Evolutionary conservation across 305 asterid genomes (phyloP).

Genomic region (Plantago coronopus): DNA sequence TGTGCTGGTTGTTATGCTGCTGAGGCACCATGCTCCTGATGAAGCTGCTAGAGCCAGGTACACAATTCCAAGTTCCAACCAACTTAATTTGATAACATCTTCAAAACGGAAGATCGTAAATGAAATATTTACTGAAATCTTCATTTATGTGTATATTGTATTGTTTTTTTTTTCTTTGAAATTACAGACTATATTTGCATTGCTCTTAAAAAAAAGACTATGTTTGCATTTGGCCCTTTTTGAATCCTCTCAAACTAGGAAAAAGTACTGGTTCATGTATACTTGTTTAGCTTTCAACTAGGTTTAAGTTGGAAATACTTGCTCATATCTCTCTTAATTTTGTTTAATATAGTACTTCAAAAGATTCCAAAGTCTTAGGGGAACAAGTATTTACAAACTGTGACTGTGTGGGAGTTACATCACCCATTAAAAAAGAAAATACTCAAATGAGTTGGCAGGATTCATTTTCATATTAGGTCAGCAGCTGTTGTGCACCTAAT

Average conservation of each 20-base stretch:
- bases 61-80: conserved; percentile 7
- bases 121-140: background rate
- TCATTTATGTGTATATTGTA: background rate
- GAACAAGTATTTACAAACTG: background rate
- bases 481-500: background rate
- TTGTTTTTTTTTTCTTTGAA: background rate
- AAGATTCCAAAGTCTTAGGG: background rate
- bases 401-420: background rate
- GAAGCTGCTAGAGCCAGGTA: conserved; percentile 99
- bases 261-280: background rate
- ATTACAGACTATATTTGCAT: background rate
- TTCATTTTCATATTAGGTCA: background rate
- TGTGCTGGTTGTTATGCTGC: conserved; percentile 56
- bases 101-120: background rate
- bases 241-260: background rate
- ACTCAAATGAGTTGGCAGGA: background rate
- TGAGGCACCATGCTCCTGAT: conserved; percentile 99
- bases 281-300: background rate
- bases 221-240: background rate
- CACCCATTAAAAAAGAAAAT: background rate
- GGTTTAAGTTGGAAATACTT: background rate
- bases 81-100: conserved; percentile 1
- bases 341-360: background rate
- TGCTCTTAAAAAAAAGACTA: no score
- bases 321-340: background rate